Evolutionary conservation across 495 filamentous ascomycete species (phyloP).

Genomic region (Margaritispora aquatica): DNA sequence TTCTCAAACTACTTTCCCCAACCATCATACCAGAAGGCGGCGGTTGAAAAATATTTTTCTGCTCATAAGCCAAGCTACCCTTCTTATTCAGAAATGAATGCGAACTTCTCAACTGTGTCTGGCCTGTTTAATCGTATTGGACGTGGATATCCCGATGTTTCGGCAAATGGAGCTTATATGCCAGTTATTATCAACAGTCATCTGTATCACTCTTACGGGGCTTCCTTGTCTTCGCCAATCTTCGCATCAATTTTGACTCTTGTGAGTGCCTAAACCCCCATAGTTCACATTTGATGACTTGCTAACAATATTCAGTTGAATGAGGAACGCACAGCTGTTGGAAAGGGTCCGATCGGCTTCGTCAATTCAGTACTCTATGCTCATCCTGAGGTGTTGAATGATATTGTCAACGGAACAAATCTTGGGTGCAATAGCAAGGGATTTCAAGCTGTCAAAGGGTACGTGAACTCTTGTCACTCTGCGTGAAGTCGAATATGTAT

Average conservation of each 20-base stretch:
- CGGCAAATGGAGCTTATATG: slow-evolving; percentile 42
- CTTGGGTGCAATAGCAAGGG: slow-evolving; percentile 41
- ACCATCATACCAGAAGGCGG: neutral
- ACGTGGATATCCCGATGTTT: slow-evolving; percentile 66
- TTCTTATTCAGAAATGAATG: slow-evolving; percentile 40
- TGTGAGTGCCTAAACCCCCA: neutral
- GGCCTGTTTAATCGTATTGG: slow-evolving; percentile 51
- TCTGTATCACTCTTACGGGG: slow-evolving; percentile 43
- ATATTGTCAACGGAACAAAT: slow-evolving; percentile 42
- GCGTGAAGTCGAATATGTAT: neutral
- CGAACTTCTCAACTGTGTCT: slow-evolving; percentile 40
- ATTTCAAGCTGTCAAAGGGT: slow-evolving; percentile 42
- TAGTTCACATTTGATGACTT: neutral
- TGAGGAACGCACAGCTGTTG: slow-evolving; percentile 47
- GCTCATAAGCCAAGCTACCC: slow-evolving; percentile 33
- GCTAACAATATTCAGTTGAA: slow-evolving; percentile 48
- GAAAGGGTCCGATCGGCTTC: slow-evolving; percentile 53
- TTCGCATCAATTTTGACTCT: slow-evolving; percentile 32
- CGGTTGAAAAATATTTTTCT: slow-evolving; percentile 35
- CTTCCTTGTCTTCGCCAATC: slow-evolving; percentile 35
- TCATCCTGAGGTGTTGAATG: slow-evolving; percentile 37
- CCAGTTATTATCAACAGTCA: slow-evolving; percentile 29
- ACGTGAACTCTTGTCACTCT: neutral
- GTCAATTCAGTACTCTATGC: slow-evolving; percentile 56
- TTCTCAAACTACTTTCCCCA: neutral